These are phyloP conservation scores for Nitzschia sp. DNA, from an alignment of 108 stramenopile species.

Conservation along the genomic window DNA sequence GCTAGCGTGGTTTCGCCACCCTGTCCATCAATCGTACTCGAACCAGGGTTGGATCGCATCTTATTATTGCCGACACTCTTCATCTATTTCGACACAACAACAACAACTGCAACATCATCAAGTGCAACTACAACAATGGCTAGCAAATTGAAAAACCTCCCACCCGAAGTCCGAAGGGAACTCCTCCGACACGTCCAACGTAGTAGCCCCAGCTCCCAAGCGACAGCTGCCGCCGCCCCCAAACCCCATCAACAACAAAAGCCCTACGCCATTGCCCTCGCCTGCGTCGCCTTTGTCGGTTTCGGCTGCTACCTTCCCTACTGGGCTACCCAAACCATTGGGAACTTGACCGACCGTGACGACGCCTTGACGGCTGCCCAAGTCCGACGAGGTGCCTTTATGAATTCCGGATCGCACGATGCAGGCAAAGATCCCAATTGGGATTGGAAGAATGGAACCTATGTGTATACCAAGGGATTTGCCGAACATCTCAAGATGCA, in stretches of 20 bases:
- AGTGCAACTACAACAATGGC: conserved; percentile 4
- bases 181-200: conserved; percentile 63
- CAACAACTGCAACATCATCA: too few species aligned
- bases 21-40: background rate
- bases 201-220: conserved; percentile 7
- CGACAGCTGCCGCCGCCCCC: background rate
- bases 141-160: conserved; percentile 54
- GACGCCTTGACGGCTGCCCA: conserved; percentile 59
- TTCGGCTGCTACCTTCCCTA: conserved; percentile 46
- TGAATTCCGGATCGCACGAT: conserved; percentile 68
- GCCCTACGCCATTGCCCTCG: background rate
- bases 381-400: conserved; percentile 76
- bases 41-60: background rate
- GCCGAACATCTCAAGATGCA: conserved; percentile 57
- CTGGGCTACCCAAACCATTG: conserved; percentile 43
- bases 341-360: conserved; percentile 51
- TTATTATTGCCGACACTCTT: too few species aligned
- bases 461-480: conserved; percentile 61
- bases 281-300: conserved; percentile 24
- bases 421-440: conserved; percentile 82
- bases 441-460: conserved; percentile 68
- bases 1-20: background rate
- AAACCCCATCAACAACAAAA: conserved; percentile 1
- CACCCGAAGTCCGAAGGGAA: conserved; percentile 68
- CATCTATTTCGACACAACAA: too few species aligned